These are phyloP conservation scores for Colletotrichum tanaceti DNA, from an alignment of 2,329 filamentous ascomycete genomes.

Conservation along the genomic window DNA sequence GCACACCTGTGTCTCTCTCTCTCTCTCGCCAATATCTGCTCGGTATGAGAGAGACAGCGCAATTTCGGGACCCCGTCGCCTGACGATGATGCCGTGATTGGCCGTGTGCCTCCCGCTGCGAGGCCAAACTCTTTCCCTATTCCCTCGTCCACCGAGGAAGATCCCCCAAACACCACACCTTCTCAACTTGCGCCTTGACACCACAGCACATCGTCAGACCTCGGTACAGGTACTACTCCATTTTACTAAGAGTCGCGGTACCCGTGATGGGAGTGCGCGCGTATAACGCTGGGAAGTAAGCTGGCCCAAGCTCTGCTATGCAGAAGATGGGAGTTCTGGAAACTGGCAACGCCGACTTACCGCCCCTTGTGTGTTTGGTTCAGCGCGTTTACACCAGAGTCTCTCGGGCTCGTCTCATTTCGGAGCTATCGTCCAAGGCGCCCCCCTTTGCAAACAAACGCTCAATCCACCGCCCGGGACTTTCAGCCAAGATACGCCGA, in stretches of 20 bases:
- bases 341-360: not conserved
- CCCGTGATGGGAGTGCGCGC: too few relatives aligned
- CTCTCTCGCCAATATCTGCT: not conserved
- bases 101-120: conserved; percentile 32
- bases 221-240: too few relatives aligned
- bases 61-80: conserved; percentile 21
- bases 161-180: conserved; percentile 22
- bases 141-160: conserved; percentile 18
- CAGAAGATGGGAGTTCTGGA: conserved; percentile 1
- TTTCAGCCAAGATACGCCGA: conserved; percentile 11
- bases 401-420: not conserved
- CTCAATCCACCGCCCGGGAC: conserved; percentile 8
- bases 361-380: not conserved
- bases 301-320: conserved; percentile 20
- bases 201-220: conserved; percentile 9
- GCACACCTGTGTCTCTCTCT: too few relatives aligned
- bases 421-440: not conserved
- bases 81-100: conserved; percentile 16
- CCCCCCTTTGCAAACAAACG: too few relatives aligned
- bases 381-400: not conserved
- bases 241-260: too few relatives aligned
- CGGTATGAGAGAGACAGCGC: conserved; percentile 9
- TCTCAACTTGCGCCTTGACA: conserved; percentile 1
- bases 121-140: conserved; percentile 27
- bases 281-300: conserved; percentile 8